A percentile compares a stretch with the other conserved stretches of the same genome.
Evolutionary conservation across 1,284 basidiomycete species (phyloP).

Genomic region (Papiliotrema laurentii): DNA sequence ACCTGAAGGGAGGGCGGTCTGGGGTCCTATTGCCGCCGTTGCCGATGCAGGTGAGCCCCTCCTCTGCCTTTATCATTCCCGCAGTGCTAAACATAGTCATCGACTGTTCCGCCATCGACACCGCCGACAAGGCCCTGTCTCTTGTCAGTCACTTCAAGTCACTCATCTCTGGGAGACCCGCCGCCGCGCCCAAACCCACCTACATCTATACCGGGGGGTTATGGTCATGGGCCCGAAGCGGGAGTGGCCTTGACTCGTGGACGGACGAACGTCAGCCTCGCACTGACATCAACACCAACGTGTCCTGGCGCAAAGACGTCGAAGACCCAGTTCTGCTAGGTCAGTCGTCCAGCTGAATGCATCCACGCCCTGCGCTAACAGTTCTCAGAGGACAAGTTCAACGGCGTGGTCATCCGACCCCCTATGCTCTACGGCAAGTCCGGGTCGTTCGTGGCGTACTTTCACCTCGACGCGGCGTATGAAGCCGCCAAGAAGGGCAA

Average conservation of each 20-base stretch:
- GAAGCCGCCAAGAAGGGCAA: constrained; percentile 45
- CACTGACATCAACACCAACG: constrained; percentile 13
- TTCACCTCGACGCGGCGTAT: constrained; percentile 45
- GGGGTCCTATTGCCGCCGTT: constrained; percentile 49
- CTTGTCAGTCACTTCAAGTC: constrained; percentile 28
- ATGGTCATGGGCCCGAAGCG: constrained; percentile 51
- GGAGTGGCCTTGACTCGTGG: constrained; percentile 36
- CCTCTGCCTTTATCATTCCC: constrained; percentile 13
- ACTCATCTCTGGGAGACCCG: constrained; percentile 17
- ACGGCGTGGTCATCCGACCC: constrained; percentile 56
- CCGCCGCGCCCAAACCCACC: constrained; percentile 47
- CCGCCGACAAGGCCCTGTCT: constrained; percentile 34
- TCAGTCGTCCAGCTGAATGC: constrained; percentile 11
- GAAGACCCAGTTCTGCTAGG: constrained; percentile 31
- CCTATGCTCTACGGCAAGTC: constrained; percentile 53
- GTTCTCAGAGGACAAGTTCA: constrained; percentile 33
- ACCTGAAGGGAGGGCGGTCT: constrained; percentile 37
- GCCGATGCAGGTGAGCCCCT: constrained; percentile 54
- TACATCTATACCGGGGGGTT: constrained; percentile 55
- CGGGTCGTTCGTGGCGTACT: constrained; percentile 48
- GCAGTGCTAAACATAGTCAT: constrained; percentile 35
- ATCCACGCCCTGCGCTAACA: not conserved
- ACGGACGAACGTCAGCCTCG: constrained; percentile 28
- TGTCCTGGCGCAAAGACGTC: constrained; percentile 30
- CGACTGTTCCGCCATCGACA: constrained; percentile 39